Base-by-base conservation (phyloP, 345 rosid species). In the Euphorbia peplus region DNA sequence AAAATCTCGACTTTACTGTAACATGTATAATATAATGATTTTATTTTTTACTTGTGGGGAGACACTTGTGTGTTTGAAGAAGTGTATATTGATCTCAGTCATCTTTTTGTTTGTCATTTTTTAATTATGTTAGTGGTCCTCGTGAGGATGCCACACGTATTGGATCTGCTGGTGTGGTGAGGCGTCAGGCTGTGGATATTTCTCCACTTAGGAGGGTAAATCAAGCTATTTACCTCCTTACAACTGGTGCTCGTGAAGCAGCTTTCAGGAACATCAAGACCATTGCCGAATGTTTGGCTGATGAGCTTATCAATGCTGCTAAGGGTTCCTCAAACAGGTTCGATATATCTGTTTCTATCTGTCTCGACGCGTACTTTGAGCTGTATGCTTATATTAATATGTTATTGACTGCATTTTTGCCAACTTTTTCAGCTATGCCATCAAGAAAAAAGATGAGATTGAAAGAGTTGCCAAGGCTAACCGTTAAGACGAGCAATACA, bases 401-500 rank as follows among this genome's bases (percentile, higher is more conserved):
- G 3, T n/a, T 62, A 1, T 62, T 44, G 2, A 55, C 42, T 48
- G 10, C 0, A 14, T 2, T 14, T 69, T 35, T 60, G 0, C 16
- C 1, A 35, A 1, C 2, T 2, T 30, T 37, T 66, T 26, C 79
- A 83, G 87, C 76, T 93, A 93, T 73, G 98, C 98, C 18, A 93
- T 93, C 62, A 93, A 93, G 88, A 93, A 93, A 84, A 93, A 93
- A 72, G 98, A 93, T 68, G 98, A 91, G 78, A 86, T 93, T 22
- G 98, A 93, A 72, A 85, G 98, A 84, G 98, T 93, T 80, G 98
- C 98, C 0, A 93, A 93, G 86, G 98, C 98, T 30, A 93, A 93
- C 59, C 98, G 98, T 84, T 93, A 69, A 89, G 61, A 14, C 29
- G 4, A 22, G 44, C 8, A 22, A 6, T 50, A 18, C 22, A 22